phyloP scores from a whole-genome alignment of 2,329 filamentous ascomycete genomes.

The Didymella pinodella region DNA sequence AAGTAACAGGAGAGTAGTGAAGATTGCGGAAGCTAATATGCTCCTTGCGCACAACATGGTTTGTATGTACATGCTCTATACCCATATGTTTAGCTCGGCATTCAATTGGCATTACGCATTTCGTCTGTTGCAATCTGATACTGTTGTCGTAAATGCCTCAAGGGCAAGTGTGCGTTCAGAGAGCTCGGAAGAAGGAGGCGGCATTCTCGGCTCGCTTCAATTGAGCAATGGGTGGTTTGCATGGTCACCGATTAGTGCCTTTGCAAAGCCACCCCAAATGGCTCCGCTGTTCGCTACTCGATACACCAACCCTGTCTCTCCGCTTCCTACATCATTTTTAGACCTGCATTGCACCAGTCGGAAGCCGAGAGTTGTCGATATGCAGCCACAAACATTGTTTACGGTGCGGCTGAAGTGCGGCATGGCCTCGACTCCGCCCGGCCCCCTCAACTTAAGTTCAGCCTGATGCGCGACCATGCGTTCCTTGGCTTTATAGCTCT shows the following conservation, averaged over 20 bases:
- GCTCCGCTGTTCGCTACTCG: neutral
- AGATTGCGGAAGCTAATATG: neutral
- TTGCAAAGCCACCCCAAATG: neutral
- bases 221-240: neutral
- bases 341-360: neutral
- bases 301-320: neutral
- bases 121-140: neutral
- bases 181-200: neutral
- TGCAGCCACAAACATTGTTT: neutral
- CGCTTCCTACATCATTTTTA: neutral
- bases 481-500: no score
- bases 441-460: no score
- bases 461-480: no score
- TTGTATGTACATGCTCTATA: conserved; percentile 8
- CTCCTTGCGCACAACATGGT: neutral
- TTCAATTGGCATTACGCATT: neutral
- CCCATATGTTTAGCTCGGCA: conserved; percentile 4
- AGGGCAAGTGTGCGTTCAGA: neutral
- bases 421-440: no score
- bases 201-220: neutral
- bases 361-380: neutral
- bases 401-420: neutral
- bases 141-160: neutral
- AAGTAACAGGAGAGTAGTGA: neutral
- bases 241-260: neutral